These are phyloP conservation scores for Colletotrichum magnum DNA, from an alignment of 2,329 filamentous ascomycete species.

Conservation along the genomic window DNA sequence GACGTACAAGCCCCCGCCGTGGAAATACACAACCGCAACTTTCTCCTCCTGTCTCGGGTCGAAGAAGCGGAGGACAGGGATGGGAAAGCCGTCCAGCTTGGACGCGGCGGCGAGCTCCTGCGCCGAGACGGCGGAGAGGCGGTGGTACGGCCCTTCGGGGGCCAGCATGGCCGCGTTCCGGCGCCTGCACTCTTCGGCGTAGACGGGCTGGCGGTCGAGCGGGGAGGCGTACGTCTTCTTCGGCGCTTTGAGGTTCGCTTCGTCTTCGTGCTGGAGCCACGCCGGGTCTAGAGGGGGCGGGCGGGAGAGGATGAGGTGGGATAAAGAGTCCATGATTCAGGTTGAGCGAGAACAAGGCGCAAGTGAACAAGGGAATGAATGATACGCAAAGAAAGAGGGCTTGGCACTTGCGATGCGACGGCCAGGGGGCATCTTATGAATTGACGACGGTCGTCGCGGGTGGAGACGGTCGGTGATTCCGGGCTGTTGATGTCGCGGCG, in stretches of 20 bases:
- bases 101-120: conserved; percentile 50
- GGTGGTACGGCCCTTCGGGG: conserved; percentile 52
- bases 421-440: conserved; percentile 11
- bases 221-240: conserved; percentile 46
- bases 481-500: conserved; percentile 34
- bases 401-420: neutral
- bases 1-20: conserved; percentile 63
- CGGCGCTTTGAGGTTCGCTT: conserved; percentile 46
- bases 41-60: conserved; percentile 39
- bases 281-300: conserved; percentile 55
- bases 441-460: conserved; percentile 5
- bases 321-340: conserved; percentile 15
- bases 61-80: conserved; percentile 55
- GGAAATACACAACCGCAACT: conserved; percentile 59
- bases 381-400: neutral
- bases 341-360: neutral
- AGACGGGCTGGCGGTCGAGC: conserved; percentile 54
- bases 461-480: conserved; percentile 32
- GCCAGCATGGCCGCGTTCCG: conserved; percentile 54
- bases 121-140: conserved; percentile 52
- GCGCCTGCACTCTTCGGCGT: conserved; percentile 57
- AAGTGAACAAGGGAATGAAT: no score
- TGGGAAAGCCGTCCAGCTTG: conserved; percentile 48
- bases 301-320: conserved; percentile 21
- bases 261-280: conserved; percentile 57